phyloP scores from a whole-genome alignment of 2,329 filamentous ascomycete genomes.

The Massarina eburnea region DNA sequence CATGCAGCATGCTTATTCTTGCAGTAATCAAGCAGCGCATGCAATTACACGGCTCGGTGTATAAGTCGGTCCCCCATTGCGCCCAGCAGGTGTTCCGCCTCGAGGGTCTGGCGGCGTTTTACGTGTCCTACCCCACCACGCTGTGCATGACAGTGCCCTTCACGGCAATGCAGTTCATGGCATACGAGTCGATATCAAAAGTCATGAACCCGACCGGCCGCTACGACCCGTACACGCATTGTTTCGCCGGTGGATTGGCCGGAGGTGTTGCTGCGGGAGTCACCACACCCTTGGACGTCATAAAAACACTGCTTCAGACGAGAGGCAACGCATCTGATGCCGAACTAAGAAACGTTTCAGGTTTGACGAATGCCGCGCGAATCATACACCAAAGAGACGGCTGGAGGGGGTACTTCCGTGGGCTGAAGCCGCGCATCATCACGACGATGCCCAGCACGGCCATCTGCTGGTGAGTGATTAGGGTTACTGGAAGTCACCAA shows the following conservation, averaged over 20 bases:
- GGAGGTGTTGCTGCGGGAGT: constrained; percentile 91
- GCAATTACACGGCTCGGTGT: constrained; percentile 96
- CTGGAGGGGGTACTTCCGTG: constrained; percentile 85
- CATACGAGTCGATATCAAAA: constrained; percentile 95
- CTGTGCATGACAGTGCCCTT: constrained; percentile 98
- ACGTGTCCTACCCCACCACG: constrained; percentile 97
- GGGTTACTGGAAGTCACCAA: background rate
- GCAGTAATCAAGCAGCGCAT: constrained; percentile 98
- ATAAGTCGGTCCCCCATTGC: constrained; percentile 84
- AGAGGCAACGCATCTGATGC: constrained; percentile 78
- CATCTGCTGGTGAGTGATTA: constrained; percentile 82
- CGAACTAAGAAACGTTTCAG: constrained; percentile 82
- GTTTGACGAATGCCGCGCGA: constrained; percentile 74
- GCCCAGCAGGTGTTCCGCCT: constrained; percentile 82
- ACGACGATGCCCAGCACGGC: constrained; percentile 98
- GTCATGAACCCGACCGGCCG: constrained; percentile 81
- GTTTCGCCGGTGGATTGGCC: constrained; percentile 85
- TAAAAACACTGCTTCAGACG: constrained; percentile 96
- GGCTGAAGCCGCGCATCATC: constrained; percentile 84
- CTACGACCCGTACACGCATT: constrained; percentile 94
- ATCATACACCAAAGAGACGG: constrained; percentile 85
- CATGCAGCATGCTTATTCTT: constrained; percentile 17
- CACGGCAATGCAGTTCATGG: constrained; percentile 94
- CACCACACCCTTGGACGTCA: constrained; percentile 95
- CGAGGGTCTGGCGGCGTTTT: constrained; percentile 90